A percentile compares a stretch with the other conserved stretches of the same genome.
Conservation (phyloP, 306 rosid species). For the Macrotyloma uniflorum region DNA sequence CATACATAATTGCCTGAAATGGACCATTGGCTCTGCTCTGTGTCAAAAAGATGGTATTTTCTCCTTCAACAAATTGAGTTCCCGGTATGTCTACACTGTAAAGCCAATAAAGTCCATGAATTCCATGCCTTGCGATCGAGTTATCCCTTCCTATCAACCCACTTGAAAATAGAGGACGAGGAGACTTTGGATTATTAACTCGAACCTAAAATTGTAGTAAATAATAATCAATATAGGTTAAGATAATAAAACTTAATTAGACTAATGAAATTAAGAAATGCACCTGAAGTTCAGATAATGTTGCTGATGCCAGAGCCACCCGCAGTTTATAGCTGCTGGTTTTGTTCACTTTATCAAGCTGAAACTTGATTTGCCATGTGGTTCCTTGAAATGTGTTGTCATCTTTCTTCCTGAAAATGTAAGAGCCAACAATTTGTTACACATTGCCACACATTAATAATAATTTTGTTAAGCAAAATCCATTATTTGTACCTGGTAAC, state of each 20-base stretch:
- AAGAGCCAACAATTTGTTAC: not conserved
- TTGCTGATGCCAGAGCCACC: constrained; percentile 83
- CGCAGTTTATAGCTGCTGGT: constrained; percentile 63
- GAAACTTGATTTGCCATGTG: constrained; percentile 92
- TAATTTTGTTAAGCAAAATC: not conserved
- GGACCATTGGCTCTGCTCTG: constrained; percentile 72
- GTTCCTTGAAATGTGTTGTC: constrained; percentile 78
- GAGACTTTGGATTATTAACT: constrained; percentile 67
- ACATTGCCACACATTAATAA: not conserved
- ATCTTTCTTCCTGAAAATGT: constrained; percentile 62
- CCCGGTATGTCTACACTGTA: constrained; percentile 53
- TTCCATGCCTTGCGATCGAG: constrained; percentile 93
- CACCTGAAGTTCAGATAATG: constrained; percentile 83
- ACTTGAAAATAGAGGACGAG: constrained; percentile 72
- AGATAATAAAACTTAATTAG: not conserved
- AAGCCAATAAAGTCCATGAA: constrained; percentile 86
- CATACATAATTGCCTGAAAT: constrained; percentile 85
- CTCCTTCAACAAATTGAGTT: constrained; percentile 65
- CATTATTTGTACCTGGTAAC: constrained; percentile 65
- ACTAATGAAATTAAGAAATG: not conserved
- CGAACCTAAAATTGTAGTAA: constrained; percentile 57
- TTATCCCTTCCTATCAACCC: constrained; percentile 90
- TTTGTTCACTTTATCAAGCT: constrained; percentile 53
- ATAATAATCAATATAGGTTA: not conserved
- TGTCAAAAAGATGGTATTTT: constrained; percentile 69